Conservation (phyloP, 2,329 filamentous ascomycete genomes). For the Chlorencoelia australis region DNA sequence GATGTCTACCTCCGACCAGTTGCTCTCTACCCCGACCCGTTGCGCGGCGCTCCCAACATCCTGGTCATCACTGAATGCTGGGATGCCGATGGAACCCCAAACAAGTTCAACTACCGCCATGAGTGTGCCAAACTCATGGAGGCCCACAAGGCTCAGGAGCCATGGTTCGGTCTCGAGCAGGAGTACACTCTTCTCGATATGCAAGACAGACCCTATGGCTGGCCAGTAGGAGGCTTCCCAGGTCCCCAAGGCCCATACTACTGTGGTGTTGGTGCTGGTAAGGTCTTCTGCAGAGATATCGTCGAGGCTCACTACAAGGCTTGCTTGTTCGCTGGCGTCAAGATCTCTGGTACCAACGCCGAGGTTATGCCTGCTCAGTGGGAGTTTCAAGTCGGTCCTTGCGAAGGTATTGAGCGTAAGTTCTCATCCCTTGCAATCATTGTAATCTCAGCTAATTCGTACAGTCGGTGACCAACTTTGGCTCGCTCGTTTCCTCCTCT, state of each 20-base stretch:
- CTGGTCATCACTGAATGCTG: conserved; percentile 92
- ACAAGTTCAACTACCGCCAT: conserved; percentile 97
- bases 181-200: conserved; percentile 91
- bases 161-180: conserved; percentile 98
- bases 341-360: conserved; percentile 97
- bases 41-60: conserved; percentile 84
- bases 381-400: conserved; percentile 96
- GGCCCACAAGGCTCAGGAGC: conserved; percentile 67
- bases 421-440: conserved; percentile 5
- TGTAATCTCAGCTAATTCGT: conserved; percentile 16
- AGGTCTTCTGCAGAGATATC: conserved; percentile 96
- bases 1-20: conserved; percentile 93
- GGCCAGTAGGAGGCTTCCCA: conserved; percentile 71
- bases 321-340: conserved; percentile 73
- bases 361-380: conserved; percentile 98
- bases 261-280: conserved; percentile 95
- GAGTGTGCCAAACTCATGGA: conserved; percentile 87
- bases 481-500: conserved; percentile 81
- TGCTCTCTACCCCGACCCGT: conserved; percentile 83
- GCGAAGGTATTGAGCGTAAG: conserved; percentile 71
- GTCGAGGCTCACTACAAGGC: conserved; percentile 92
- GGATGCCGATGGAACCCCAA: conserved; percentile 87
- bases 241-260: conserved; percentile 87
- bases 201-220: conserved; percentile 83
- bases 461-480: conserved; percentile 92